Evolutionary conservation across 2,329 filamentous ascomycete genomes (phyloP).

Genomic region (Metarhizium brunneum): DNA sequence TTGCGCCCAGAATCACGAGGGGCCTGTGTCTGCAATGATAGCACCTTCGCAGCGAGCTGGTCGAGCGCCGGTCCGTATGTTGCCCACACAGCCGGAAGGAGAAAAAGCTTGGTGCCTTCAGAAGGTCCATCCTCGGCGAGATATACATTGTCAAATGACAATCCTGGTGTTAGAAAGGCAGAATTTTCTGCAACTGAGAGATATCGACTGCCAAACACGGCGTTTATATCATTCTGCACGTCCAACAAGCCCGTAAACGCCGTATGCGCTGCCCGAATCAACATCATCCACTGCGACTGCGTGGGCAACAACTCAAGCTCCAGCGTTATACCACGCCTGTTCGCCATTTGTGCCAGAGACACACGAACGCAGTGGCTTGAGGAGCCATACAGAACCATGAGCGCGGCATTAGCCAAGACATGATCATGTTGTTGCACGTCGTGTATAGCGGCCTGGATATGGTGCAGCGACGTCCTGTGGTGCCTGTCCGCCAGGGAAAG

Average conservation of each 20-base stretch:
- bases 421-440: conserved; percentile 18
- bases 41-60: conserved; percentile 1
- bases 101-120: conserved; percentile 5
- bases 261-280: conserved; percentile 25
- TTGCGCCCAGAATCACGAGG: background rate
- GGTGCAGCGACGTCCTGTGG: conserved; percentile 26
- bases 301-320: conserved; percentile 20
- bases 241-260: conserved; percentile 23
- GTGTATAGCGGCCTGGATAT: conserved; percentile 24
- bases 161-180: background rate
- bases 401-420: conserved; percentile 20
- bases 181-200: too few species aligned
- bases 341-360: conserved; percentile 17
- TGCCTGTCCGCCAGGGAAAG: conserved; percentile 24
- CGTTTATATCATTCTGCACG: background rate
- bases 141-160: background rate
- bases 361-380: conserved; percentile 28
- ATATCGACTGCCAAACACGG: too few species aligned
- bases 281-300: conserved; percentile 26
- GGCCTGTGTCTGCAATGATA: background rate
- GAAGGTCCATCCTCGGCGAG: background rate
- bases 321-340: conserved; percentile 7
- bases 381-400: conserved; percentile 33
- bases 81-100: conserved; percentile 3
- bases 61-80: conserved; percentile 6